Evolutionary conservation across 345 rosid species (phyloP).

Genomic region (Eutrema heterophyllum): DNA sequence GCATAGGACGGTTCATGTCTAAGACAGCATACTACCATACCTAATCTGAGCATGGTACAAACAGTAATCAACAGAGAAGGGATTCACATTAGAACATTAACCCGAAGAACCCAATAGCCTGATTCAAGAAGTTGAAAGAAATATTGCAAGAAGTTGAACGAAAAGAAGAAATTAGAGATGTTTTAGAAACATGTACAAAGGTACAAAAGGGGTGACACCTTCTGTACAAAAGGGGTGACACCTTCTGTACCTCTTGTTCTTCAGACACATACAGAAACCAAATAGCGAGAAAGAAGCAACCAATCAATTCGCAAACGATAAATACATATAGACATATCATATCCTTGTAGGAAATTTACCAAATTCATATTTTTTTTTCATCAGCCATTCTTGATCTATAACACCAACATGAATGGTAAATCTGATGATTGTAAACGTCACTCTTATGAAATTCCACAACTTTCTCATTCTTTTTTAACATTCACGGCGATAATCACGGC

Average conservation of each 20-base stretch:
- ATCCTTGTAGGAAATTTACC: not conserved
- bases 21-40: not conserved
- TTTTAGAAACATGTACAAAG: conserved; percentile 19
- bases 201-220: not conserved
- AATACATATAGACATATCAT: conserved; percentile 13
- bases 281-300: conserved; percentile 17
- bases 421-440: conserved; percentile 3
- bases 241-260: conserved; percentile 10
- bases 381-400: conserved; percentile 12
- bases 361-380: conserved; percentile 2
- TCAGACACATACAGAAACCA: not conserved
- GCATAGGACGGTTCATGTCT: not conserved
- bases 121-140: not conserved
- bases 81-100: not conserved
- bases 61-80: not conserved
- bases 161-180: not conserved
- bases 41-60: conserved; percentile 3
- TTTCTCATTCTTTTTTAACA: conserved; percentile 23
- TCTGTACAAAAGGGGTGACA: not conserved
- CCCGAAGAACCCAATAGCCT: not conserved
- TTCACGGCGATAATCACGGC: conserved; percentile 38
- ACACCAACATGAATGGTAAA: conserved; percentile 9
- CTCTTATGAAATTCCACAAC: conserved; percentile 10
- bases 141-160: not conserved
- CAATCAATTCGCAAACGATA: not conserved